Conservation (phyloP, 345 rosid species). For the Camelina neglecta region DNA sequence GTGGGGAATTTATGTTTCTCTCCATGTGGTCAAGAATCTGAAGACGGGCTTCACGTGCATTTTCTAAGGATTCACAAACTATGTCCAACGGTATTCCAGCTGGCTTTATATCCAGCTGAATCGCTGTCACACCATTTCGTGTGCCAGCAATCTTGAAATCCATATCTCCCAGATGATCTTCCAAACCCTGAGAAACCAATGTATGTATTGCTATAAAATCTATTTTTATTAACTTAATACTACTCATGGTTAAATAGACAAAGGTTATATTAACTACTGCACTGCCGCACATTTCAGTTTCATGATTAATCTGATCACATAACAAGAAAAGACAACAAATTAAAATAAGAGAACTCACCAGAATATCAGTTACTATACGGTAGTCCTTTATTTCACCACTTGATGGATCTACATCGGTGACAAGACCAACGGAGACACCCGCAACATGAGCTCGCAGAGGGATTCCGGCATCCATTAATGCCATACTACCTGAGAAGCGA, state of each 20-base stretch:
- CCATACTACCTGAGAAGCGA: constrained; percentile 82
- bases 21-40: constrained; percentile 96
- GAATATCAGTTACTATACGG: constrained; percentile 86
- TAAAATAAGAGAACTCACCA: constrained; percentile 55
- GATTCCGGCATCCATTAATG: constrained; percentile 97
- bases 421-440: constrained; percentile 97
- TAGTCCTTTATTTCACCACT: constrained; percentile 79
- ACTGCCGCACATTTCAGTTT: constrained; percentile 6
- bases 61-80: constrained; percentile 83
- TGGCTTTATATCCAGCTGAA: constrained; percentile 97
- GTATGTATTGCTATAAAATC: constrained; percentile 1
- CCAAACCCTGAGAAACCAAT: constrained; percentile 67
- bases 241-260: not conserved
- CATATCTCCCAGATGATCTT: constrained; percentile 99
- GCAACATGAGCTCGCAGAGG: constrained; percentile 90
- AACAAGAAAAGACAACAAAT: constrained; percentile 13
- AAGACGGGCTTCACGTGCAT: constrained; percentile 84
- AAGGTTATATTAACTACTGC: constrained; percentile 6
- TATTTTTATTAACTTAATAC: constrained; percentile 10
- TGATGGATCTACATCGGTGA: constrained; percentile 75
- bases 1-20: constrained; percentile 70
- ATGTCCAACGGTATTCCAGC: constrained; percentile 97
- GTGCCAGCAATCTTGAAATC: constrained; percentile 99
- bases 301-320: constrained; percentile 6
- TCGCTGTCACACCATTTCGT: constrained; percentile 82